These are phyloP conservation scores for Syzygium syzygioides DNA, from an alignment of 441 rosid species.

Conservation along the genomic window DNA sequence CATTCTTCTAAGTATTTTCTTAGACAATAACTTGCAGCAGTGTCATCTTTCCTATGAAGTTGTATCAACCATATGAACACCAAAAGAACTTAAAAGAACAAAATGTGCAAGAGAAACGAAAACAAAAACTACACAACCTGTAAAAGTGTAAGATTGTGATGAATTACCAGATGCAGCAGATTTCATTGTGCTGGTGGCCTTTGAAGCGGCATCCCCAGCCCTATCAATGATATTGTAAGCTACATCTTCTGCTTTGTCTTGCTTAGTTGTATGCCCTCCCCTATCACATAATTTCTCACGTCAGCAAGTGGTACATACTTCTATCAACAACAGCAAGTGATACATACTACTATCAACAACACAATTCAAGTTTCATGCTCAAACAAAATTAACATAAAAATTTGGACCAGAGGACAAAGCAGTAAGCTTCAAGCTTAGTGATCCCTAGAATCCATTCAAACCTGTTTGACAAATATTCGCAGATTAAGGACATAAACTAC, in stretches of 20 bases:
- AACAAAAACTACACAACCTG: not conserved
- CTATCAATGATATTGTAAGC: slow-evolving; percentile 11
- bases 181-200: slow-evolving; percentile 17
- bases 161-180: slow-evolving; percentile 26
- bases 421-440: not conserved
- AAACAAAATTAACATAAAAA: not conserved
- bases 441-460: not conserved
- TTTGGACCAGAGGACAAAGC: not conserved
- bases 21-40: not conserved
- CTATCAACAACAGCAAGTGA: not conserved
- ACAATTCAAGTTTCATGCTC: not conserved
- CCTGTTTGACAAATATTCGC: not conserved
- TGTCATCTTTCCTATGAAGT: not conserved
- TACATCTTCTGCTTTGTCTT: slow-evolving; percentile 19
- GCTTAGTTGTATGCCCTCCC: slow-evolving; percentile 25
- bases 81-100: not conserved
- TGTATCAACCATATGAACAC: not conserved
- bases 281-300: not conserved
- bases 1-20: not conserved
- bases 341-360: not conserved
- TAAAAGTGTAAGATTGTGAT: not conserved
- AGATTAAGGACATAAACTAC: not conserved
- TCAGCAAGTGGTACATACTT: not conserved
- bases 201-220: slow-evolving; percentile 30
- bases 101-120: not conserved